Conservation (phyloP, 2,329 filamentous ascomycete genomes). For the Fusarium brevicatenulatum region DNA sequence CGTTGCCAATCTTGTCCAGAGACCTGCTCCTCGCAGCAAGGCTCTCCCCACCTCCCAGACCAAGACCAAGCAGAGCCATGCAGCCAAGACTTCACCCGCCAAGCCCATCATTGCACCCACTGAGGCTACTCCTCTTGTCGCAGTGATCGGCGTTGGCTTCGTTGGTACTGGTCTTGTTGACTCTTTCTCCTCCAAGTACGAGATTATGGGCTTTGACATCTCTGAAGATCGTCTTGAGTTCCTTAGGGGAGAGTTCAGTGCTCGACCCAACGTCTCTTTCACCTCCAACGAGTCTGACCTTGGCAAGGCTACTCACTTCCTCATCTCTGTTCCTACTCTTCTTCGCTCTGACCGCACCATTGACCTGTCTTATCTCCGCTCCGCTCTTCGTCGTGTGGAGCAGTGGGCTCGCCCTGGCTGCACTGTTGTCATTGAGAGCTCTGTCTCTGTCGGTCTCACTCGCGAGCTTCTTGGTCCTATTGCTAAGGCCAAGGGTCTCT, state of each 20-base stretch:
- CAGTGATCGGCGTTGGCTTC: conserved; percentile 63
- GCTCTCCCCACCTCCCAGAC: background rate
- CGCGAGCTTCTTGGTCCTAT: conserved; percentile 59
- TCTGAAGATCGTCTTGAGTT: conserved; percentile 51
- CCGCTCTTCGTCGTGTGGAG: conserved; percentile 54
- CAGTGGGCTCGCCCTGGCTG: conserved; percentile 54
- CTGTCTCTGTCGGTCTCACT: conserved; percentile 65
- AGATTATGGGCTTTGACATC: conserved; percentile 59
- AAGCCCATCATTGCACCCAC: background rate
- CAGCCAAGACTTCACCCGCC: background rate
- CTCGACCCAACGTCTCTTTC: conserved; percentile 40
- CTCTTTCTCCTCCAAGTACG: conserved; percentile 53
- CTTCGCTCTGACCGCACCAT: conserved; percentile 57
- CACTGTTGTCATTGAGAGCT: conserved; percentile 62
- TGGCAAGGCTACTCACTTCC: conserved; percentile 57
- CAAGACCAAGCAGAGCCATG: background rate
- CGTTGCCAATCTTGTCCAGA: background rate
- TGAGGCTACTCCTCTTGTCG: conserved; percentile 50
- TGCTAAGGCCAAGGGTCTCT: conserved; percentile 53
- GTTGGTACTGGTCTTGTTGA: conserved; percentile 60
- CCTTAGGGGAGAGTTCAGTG: conserved; percentile 44
- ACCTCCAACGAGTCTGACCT: conserved; percentile 52
- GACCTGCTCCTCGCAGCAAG: conserved; percentile 7
- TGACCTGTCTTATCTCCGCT: conserved; percentile 57
- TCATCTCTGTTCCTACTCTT: conserved; percentile 64